Base-by-base conservation (phyloP, 2,329 filamentous ascomycete genomes). In the Ophiosphaerella herpotricha region DNA sequence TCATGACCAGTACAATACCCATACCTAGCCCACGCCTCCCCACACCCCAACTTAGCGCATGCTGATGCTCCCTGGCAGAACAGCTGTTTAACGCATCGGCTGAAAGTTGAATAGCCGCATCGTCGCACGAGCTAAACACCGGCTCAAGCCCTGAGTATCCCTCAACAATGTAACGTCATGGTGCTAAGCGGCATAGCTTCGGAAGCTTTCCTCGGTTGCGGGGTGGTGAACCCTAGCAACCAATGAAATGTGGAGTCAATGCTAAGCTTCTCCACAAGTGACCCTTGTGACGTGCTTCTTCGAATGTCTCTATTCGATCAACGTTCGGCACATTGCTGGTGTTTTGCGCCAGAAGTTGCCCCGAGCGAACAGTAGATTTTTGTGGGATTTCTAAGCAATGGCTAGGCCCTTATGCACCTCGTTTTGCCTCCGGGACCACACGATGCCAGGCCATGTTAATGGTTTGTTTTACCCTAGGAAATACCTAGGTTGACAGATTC, bases 181-280 rank as follows among this genome's bases (percentile, higher is more conserved):
- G 33, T 49, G 46, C 53, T 35, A 26, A 50, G 52, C 11, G 39
- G 31, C 24, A 29, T 24, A 32, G 47, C 43, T 46, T 42, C 7
- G 41, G 14, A 39, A 29, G 44, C 26, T 29, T 24, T 31, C 29
- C 39, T 34, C 26, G 36, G 12, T 21, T 40, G 43, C 12, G 44
- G 37, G 44, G 38, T 42, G 43, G 47, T 56, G 43, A 39, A 8
- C 26, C 11, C 11, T 29, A 29, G 11, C 26, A 29, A 29, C 26
- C 26, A 29, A 29, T 29, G 6, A 29, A 34, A 39, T 33, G 42
- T 26, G 41, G 42, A 41, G 45, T 46, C 23, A 34, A 42, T 36
- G 52, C 46, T 52, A 61, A 61, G 57, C 58, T 56, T 58, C 49
- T 32, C 37, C 31, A 45, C n/a, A 39, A 48, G 52, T 40, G 16